Base-by-base conservation (phyloP, 257 asterid genomes). In the Ilex aquifolium region DNA sequence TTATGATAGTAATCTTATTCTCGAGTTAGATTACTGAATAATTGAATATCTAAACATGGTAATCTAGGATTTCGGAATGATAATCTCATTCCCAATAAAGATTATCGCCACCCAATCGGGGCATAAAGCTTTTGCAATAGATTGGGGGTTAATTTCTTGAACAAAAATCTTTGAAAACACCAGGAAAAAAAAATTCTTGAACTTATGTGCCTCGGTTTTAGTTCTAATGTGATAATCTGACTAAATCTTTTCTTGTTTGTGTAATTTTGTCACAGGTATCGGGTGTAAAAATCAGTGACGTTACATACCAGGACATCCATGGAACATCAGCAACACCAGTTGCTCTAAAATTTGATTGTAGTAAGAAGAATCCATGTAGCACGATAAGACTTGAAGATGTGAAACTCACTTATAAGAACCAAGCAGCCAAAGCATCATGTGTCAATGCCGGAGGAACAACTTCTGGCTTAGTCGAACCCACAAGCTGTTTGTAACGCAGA, bases 371-470 rank as follows among this genome's bases (percentile, higher is more conserved):
- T 15, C 57, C 57, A 53, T 53, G 57, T 27, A 53, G 10, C 2
- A 27, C 29, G 30, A 53, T 53, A 53, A 53, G 57, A 21, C 57
- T 53, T 10, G 31, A 53, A 53, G 57, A 53, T 53, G 57, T 53
- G 15, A 53, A 10, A 6, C 57, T 53, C 30, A 53, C 30, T 10
- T 53, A 53, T 21, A 53, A 14, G 57, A 4, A 15, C 2, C 57
- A 53, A 10, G 5, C 57, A 7, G 57, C 57, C 11, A 10, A 53
- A 53, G 57, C 57, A n/a, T 15, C 30, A n/a, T 53, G 57, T 10
- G 29, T 15, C 5, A 53, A 53, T 53, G 57, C 57, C 30, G 57
- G 11, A 10, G 57, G 57, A 15, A 53, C 57, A 6, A 53, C 57
- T 21, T n/a, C 57, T 21, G 57, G 57, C 30, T 15, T 53, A 7